Evolutionary conservation across 192 early-diverging fungal genomes (phyloP).

Genomic region (Ambispora gerdemannii): DNA sequence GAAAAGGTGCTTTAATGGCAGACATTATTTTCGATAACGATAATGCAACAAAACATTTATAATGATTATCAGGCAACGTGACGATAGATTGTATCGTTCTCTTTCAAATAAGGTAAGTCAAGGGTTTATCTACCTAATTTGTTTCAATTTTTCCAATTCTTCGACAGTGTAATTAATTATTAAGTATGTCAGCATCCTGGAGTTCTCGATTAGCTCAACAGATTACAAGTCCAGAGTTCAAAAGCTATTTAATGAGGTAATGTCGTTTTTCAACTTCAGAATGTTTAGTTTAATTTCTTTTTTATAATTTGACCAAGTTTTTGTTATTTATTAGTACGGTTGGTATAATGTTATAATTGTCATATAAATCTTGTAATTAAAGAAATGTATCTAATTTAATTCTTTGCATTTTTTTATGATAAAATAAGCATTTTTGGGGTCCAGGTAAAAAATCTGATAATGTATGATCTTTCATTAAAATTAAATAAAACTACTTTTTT

Average conservation of each 20-base stretch:
- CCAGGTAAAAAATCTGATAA: neutral
- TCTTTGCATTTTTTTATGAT: neutral
- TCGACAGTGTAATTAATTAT: too few relatives aligned
- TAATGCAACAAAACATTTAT: too few relatives aligned
- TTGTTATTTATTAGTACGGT: neutral
- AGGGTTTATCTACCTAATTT: too few relatives aligned
- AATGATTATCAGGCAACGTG: too few relatives aligned
- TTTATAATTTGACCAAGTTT: slow-evolving; percentile 8
- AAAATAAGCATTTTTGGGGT: slow-evolving; percentile 23
- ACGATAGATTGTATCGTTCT: too few relatives aligned
- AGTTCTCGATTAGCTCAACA: neutral
- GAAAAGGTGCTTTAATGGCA: slow-evolving; percentile 33
- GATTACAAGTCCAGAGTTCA: neutral
- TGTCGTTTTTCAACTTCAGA: neutral
- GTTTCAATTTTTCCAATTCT: too few relatives aligned
- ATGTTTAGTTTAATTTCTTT: neutral
- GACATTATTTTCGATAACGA: too few relatives aligned
- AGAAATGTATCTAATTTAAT: neutral
- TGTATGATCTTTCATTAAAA: neutral
- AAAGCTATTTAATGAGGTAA: slow-evolving; percentile 19
- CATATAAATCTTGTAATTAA: neutral
- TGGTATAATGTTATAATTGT: neutral
- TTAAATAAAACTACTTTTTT: neutral
- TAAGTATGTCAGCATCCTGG: neutral
- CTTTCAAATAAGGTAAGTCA: too few relatives aligned